Conservation (phyloP, 192 early-diverging fungal genomes). For the Glomus cerebriforme region DNA sequence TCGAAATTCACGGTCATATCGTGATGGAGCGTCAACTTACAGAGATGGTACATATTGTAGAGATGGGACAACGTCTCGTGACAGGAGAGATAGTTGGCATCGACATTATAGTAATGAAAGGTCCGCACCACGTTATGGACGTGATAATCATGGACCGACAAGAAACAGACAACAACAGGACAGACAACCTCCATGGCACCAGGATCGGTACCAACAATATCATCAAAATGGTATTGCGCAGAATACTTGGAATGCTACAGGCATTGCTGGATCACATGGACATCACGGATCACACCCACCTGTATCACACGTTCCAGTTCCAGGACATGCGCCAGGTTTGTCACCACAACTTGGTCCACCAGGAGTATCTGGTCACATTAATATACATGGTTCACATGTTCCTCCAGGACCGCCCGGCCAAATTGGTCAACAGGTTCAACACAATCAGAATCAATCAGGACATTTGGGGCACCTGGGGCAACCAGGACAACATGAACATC, state of each 20-base stretch:
- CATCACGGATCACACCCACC: not conserved
- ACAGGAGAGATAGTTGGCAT: slow-evolving; percentile 19
- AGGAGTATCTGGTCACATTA: not conserved
- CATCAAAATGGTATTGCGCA: slow-evolving; percentile 15
- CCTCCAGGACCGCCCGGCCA: not conserved
- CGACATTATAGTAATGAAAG: slow-evolving; percentile 24
- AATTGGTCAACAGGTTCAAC: not conserved
- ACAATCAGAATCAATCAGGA: not conserved
- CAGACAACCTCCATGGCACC: slow-evolving; percentile 19
- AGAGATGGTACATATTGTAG: slow-evolving; percentile 11
- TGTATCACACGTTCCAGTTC: not conserved
- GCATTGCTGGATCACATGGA: not conserved
- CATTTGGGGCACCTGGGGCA: not conserved
- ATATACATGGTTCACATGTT: not conserved
- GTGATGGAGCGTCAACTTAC: not conserved
- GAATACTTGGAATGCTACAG: not conserved
- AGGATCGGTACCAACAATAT: slow-evolving; percentile 8
- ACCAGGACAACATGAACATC: slow-evolving; percentile 5
- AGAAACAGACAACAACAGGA: slow-evolving; percentile 1
- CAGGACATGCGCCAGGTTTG: not conserved
- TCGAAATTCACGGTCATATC: not conserved
- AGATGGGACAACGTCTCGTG: slow-evolving; percentile 3
- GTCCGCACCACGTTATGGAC: not conserved
- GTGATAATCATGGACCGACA: slow-evolving; percentile 8
- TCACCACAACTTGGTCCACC: slow-evolving; percentile 7